Base-by-base conservation (phyloP, 208 protist genomes). In the Leishmania arabica region DNA sequence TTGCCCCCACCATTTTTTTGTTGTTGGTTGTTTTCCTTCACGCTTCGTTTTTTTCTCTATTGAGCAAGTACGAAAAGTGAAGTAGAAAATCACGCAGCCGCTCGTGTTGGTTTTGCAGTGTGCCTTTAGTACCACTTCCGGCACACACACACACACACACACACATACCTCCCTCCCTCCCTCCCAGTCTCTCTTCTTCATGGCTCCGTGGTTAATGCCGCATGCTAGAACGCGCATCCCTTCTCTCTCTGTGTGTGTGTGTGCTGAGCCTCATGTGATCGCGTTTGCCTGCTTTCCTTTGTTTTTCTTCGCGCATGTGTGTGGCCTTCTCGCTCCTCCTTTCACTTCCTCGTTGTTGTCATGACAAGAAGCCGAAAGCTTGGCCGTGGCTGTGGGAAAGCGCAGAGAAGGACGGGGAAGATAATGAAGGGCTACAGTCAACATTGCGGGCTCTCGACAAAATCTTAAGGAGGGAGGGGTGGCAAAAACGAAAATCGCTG, bases 61-160 rank as follows among this genome's bases (percentile, higher is more conserved):
- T 79, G 47, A 70, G 49, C 21, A 77, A 17, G 24, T 58, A 8
- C 49, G 65, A 27, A 60, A 47, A 24, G 73, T 42, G 31, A 74
- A 71, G 42, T 54, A 81, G 53, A 72, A 70, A 74, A 78, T 9
- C 19, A 31, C 11, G 31, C 62, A 54, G 45, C 40, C 24, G 42
- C 27, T 73, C 45, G 27, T 54, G 13, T 42, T 19, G 42, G 13
- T 37, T 37, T 45, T 78, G 8, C 75, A 19, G 45, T 78, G 24
- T 51, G 60, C 9, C 49, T 68, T 47, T 78, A 1, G 17, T 31
- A n/a, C 72, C 24, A 24, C 31, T 42, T 31, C 19, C 56, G 37
- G 49, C 37, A 49, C 45, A 49, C 9, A 49, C 45, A 49, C 45
- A 2, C 45, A 2, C 45, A 49, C 45, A 13, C 45, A 45, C 42